These are phyloP conservation scores for Tolypocladium endophyticum DNA, from an alignment of 2,329 filamentous ascomycete genomes.

Conservation along the genomic window DNA sequence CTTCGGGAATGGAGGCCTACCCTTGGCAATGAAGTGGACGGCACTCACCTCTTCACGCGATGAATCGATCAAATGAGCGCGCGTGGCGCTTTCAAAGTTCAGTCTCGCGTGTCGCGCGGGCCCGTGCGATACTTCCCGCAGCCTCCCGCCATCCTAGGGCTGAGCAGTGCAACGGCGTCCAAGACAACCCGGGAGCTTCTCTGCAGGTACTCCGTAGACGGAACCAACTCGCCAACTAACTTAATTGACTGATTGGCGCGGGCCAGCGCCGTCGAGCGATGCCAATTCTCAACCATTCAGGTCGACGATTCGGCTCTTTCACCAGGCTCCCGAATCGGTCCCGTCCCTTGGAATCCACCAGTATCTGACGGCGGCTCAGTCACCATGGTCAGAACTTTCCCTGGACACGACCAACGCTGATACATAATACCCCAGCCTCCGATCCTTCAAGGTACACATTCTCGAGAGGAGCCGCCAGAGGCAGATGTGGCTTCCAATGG, in stretches of 20 bases:
- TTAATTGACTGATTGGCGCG: no score
- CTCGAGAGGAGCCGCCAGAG: neutral
- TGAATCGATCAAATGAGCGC: neutral
- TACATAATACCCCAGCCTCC: neutral
- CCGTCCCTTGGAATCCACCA: no score
- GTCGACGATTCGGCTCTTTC: neutral
- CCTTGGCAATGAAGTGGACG: neutral
- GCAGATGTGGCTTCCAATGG: neutral
- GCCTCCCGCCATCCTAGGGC: neutral
- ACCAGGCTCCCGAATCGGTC: neutral
- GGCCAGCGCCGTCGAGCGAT: neutral
- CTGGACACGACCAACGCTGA: neutral
- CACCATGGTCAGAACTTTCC: no score
- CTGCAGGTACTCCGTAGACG: neutral
- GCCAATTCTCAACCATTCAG: neutral
- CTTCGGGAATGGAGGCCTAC: neutral
- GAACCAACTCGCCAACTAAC: neutral
- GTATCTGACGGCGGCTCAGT: no score
- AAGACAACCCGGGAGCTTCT: neutral
- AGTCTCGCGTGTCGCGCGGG: neutral
- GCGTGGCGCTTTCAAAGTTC: neutral
- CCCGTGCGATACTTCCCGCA: neutral
- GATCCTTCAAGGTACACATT: neutral
- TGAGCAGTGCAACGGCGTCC: neutral
- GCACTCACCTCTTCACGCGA: neutral